These are phyloP conservation scores for Fomitopsis pinicola DNA, from an alignment of 1,284 basidiomycete species.

Conservation along the genomic window DNA sequence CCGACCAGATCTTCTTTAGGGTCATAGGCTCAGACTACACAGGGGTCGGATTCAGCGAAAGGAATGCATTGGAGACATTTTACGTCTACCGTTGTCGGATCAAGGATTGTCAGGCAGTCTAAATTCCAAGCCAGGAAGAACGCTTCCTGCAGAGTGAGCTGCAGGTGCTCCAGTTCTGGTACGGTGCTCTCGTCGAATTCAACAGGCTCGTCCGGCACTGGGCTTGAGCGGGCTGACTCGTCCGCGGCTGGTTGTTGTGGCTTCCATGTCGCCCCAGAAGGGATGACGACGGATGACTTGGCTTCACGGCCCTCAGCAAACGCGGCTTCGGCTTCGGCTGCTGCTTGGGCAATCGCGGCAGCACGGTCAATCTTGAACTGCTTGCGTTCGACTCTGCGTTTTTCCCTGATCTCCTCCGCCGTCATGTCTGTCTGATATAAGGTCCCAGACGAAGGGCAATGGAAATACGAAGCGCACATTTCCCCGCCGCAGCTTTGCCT, in stretches of 20 bases:
- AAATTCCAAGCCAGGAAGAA: constrained; percentile 88
- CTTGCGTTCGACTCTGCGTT: constrained; percentile 78
- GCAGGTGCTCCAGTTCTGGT: constrained; percentile 86
- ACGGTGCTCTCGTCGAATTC: constrained; percentile 44
- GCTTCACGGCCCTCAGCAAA: constrained; percentile 63
- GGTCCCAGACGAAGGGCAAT: background rate
- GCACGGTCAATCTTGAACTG: constrained; percentile 91
- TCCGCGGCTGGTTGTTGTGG: constrained; percentile 28
- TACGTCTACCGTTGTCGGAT: constrained; percentile 53
- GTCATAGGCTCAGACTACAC: constrained; percentile 47
- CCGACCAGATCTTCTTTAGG: constrained; percentile 53
- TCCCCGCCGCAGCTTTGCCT: constrained; percentile 45
- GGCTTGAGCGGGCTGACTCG: constrained; percentile 3
- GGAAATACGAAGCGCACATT: constrained; percentile 38
- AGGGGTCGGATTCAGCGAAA: constrained; percentile 1
- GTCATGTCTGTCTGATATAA: constrained; percentile 50
- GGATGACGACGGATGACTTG: constrained; percentile 40
- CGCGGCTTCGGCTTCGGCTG: constrained; percentile 69
- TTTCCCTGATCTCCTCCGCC: constrained; percentile 84
- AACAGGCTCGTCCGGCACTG: constrained; percentile 21
- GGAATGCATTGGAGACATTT: background rate
- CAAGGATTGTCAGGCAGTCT: constrained; percentile 77
- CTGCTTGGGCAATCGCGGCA: constrained; percentile 68
- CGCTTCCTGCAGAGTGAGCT: constrained; percentile 88
- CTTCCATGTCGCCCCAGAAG: constrained; percentile 76